phyloP scores from a whole-genome alignment of 177 flowering plant species.

The Vitis hybrid region DNA sequence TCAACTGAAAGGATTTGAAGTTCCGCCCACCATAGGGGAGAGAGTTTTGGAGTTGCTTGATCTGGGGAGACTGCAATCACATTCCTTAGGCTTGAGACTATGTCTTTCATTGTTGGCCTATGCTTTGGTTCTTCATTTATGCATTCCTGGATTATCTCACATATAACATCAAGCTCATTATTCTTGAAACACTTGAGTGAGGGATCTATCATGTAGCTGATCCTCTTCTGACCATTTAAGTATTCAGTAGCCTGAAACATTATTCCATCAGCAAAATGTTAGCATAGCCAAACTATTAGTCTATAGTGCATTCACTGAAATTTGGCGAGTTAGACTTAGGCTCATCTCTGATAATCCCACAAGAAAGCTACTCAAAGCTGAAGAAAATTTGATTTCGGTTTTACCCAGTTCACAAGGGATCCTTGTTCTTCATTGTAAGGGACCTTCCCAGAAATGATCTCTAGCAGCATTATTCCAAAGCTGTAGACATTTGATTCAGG shows the following conservation, averaged over 20 bases:
- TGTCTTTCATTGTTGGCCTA: constrained; percentile 75
- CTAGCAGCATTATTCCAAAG: constrained; percentile 82
- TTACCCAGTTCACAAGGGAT: constrained; percentile 69
- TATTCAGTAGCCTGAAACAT: constrained; percentile 58
- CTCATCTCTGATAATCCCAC: not conserved
- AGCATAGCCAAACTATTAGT: too few relatives aligned
- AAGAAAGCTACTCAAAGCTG: too few relatives aligned
- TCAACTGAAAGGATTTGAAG: constrained; percentile 86
- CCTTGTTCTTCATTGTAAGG: constrained; percentile 64
- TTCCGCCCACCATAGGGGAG: constrained; percentile 99
- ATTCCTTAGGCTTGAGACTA: constrained; percentile 54
- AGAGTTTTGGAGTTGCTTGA: constrained; percentile 74
- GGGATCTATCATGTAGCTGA: constrained; percentile 69
- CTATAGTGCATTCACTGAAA: too few relatives aligned
- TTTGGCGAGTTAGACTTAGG: too few relatives aligned
- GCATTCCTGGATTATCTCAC: constrained; percentile 75
- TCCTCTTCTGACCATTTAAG: constrained; percentile 43
- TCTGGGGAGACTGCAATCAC: constrained; percentile 69
- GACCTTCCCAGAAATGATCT: constrained; percentile 80
- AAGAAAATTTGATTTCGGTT: not conserved
- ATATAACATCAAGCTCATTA: constrained; percentile 68
- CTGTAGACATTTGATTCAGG: constrained; percentile 63
- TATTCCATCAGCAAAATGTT: not conserved
- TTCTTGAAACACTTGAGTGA: constrained; percentile 68
- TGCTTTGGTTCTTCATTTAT: constrained; percentile 47